Conservation (phyloP, 1,284 basidiomycete genomes). For the Marasmius tenuissimus region DNA sequence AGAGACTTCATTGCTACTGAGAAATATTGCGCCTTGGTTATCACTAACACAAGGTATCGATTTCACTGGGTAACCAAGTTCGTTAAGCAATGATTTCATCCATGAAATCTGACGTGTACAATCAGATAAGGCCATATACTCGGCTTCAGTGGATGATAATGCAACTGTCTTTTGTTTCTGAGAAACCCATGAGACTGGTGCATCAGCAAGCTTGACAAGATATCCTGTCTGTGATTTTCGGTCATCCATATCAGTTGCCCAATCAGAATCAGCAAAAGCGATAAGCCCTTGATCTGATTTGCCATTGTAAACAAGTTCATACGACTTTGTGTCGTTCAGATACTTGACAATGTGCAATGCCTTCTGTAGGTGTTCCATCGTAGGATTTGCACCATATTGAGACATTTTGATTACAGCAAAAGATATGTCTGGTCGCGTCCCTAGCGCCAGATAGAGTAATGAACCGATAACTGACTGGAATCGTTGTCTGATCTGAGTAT, state of each 20-base stretch:
- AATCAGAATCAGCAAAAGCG: constrained; percentile 27
- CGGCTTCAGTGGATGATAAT: background rate
- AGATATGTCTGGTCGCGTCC: background rate
- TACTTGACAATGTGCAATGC: background rate
- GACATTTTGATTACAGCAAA: background rate
- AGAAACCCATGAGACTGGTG: constrained; percentile 6
- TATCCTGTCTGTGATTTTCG: constrained; percentile 22
- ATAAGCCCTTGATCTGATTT: background rate
- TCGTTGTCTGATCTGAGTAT: constrained; percentile 1
- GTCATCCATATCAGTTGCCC: constrained; percentile 17
- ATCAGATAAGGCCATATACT: background rate
- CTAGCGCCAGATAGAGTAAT: background rate
- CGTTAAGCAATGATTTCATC: constrained; percentile 15
- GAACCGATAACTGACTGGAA: constrained; percentile 5
- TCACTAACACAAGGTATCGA: constrained; percentile 25
- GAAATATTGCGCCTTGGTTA: constrained; percentile 34
- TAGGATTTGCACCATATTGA: background rate
- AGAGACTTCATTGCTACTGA: constrained; percentile 28
- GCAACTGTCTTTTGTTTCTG: background rate
- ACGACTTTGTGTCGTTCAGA: background rate
- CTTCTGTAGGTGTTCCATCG: background rate
- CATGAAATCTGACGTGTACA: background rate
- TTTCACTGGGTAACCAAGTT: constrained; percentile 17
- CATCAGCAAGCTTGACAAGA: constrained; percentile 19
- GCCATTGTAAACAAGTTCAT: constrained; percentile 20